Evolutionary conservation across 306 rosid genomes (phyloP), one percentile per base, ranked within the genome.

Genomic region (Cucumis sativus): DNA sequence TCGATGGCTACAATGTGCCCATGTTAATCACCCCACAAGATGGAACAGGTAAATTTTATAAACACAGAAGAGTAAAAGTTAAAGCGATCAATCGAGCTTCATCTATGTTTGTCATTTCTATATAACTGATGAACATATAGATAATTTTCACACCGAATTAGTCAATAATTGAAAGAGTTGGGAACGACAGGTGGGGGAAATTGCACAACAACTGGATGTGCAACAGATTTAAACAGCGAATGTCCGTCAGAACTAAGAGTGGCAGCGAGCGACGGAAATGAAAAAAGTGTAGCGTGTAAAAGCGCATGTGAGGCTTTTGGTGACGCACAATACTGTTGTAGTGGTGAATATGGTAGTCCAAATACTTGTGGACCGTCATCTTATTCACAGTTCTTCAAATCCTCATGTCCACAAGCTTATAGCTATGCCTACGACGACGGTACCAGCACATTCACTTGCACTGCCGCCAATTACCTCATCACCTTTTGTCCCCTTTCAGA

Each of bases 231-330:
- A 78, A 94, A 94, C 82, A 43, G 60, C 0, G 84, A 70, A 7
- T 94, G 98, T 25, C 98, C 98, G 2, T 2, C 82, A 61, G 95
- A 94, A 78, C 81, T 94, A 6, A 90, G 80, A 23, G 77, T 56
- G 60, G 64, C 7, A 79, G 78, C 8, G 28, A 16, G 69, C 20
- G 61, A 11, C 81, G 76, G 0, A 0, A 30, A 9, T 23, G 84
- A 35, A 21, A 85, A 80, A 21, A 58, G 88, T 54, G 97, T 94
- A 54, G 98, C 95, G 18, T 94, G 98, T 30, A 91, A 85, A 43
- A 94, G 98, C 86, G 98, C 97, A 62, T 94, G 97, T 59, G 97
- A 85, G 23, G 98, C 96, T 0, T 94, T 94, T 16, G 89, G 89
- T 11, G 95, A 90, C 56, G 90, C 97, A 0, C 87, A 81, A 65